Evolutionary conservation across 768 basidiomycete species (phyloP).

Genomic region (Baorangia bicolor): DNA sequence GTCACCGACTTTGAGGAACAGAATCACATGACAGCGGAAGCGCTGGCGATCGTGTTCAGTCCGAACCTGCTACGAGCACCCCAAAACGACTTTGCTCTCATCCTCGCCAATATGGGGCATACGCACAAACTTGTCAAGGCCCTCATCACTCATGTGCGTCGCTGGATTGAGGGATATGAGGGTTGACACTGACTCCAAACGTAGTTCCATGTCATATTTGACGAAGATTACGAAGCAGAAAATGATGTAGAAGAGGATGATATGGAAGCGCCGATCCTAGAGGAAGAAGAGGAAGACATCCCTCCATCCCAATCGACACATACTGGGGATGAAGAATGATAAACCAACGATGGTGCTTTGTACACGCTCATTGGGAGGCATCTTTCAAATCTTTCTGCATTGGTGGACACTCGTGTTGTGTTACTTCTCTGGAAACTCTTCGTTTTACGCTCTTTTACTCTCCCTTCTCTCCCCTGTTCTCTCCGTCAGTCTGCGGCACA

Average conservation of each 20-base stretch:
- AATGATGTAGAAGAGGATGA: slow-evolving; percentile 63
- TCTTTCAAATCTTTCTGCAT: slow-evolving; percentile 11
- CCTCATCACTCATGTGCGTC: slow-evolving; percentile 70
- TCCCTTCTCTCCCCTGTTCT: not conserved
- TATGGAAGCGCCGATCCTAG: slow-evolving; percentile 62
- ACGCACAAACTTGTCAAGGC: slow-evolving; percentile 75
- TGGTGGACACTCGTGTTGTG: slow-evolving; percentile 27
- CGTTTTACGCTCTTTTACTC: not conserved
- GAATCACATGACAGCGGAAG: slow-evolving; percentile 88
- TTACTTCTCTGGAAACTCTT: slow-evolving; percentile 14
- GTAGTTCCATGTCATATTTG: slow-evolving; percentile 70
- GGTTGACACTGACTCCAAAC: slow-evolving; percentile 2
- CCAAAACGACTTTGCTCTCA: slow-evolving; percentile 73
- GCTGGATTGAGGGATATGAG: not conserved
- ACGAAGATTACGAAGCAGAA: slow-evolving; percentile 59
- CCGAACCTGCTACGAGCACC: slow-evolving; percentile 77
- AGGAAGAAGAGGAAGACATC: slow-evolving; percentile 53
- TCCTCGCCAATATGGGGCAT: slow-evolving; percentile 77
- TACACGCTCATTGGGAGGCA: slow-evolving; percentile 4
- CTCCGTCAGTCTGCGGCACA: slow-evolving; percentile 15
- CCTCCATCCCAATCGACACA: slow-evolving; percentile 26
- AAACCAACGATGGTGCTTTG: slow-evolving; percentile 6
- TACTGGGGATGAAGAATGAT: slow-evolving; percentile 23
- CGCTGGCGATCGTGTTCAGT: slow-evolving; percentile 83
- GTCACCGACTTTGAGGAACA: slow-evolving; percentile 87